Conservation (phyloP, 1,139 yeast genomes). For the Pichia sp. region DNA sequence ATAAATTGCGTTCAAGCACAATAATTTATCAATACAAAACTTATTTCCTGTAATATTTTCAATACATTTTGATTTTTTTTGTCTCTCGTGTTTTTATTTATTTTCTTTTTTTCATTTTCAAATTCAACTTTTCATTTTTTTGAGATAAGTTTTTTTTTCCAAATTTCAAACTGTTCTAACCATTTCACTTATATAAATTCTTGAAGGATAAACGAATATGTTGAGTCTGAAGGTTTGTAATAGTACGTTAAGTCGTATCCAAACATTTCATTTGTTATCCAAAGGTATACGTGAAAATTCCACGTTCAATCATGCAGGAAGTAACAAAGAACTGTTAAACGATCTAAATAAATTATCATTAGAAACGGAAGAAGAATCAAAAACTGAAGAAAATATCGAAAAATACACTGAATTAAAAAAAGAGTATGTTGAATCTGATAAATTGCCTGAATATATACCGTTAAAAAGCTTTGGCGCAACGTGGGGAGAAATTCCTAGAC, state of each 20-base stretch:
- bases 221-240: not conserved
- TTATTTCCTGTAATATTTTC: no score
- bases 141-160: not conserved
- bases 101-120: no score
- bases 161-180: not conserved
- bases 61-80: no score
- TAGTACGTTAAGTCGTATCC: not conserved
- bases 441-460: conserved; percentile 17
- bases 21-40: no score
- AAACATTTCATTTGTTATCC: not conserved
- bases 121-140: no score
- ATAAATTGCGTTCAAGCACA: not conserved
- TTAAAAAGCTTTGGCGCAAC: conserved; percentile 15
- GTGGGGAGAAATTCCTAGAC: conserved; percentile 31
- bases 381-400: conserved; percentile 1
- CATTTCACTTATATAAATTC: not conserved
- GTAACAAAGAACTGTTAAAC: not conserved
- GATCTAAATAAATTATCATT: not conserved
- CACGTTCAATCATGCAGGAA: conserved; percentile 13
- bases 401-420: conserved; percentile 1
- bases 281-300: not conserved
- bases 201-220: not conserved
- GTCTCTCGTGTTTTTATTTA: no score
- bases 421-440: not conserved
- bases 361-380: not conserved